These are phyloP conservation scores for Pachysolen tannophilus DNA, from an alignment of 805 yeast species.

Conservation along the genomic window DNA sequence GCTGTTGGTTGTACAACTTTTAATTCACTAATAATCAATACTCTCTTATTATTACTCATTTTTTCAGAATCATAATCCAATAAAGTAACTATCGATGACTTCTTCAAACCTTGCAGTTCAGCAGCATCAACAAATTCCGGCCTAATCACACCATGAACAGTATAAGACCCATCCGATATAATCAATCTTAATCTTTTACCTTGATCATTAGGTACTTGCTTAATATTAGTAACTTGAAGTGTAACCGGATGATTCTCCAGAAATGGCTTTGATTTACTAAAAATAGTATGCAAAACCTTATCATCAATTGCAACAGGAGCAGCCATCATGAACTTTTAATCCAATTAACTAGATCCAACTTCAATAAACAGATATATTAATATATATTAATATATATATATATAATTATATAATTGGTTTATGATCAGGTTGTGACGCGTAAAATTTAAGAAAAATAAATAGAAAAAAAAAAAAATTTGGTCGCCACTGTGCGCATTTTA, in stretches of 20 bases:
- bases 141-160: slow-evolving; percentile 45
- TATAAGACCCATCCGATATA: slow-evolving; percentile 44
- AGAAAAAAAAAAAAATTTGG: too few species aligned
- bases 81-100: slow-evolving; percentile 32
- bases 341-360: too few species aligned
- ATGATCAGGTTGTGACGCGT: too few species aligned
- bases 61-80: slow-evolving; percentile 31
- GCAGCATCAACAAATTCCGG: slow-evolving; percentile 36
- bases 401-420: too few species aligned
- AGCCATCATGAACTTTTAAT: too few species aligned
- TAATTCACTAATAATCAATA: slow-evolving; percentile 38
- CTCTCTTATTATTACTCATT: slow-evolving; percentile 40
- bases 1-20: slow-evolving; percentile 32
- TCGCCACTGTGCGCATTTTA: too few species aligned
- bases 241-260: slow-evolving; percentile 20
- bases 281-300: slow-evolving; percentile 9
- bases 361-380: too few species aligned
- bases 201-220: slow-evolving; percentile 28
- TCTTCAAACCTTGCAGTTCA: slow-evolving; percentile 37
- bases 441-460: too few species aligned
- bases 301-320: too few species aligned
- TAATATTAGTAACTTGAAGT: slow-evolving; percentile 27
- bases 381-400: too few species aligned
- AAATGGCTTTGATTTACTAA: slow-evolving; percentile 13
- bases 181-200: slow-evolving; percentile 37